Percentiles rank a stretch among this genome's conserved stretches.
These are phyloP conservation scores for Citrullus amarus DNA, from an alignment of 306 rosid genomes.

Conservation along the genomic window DNA sequence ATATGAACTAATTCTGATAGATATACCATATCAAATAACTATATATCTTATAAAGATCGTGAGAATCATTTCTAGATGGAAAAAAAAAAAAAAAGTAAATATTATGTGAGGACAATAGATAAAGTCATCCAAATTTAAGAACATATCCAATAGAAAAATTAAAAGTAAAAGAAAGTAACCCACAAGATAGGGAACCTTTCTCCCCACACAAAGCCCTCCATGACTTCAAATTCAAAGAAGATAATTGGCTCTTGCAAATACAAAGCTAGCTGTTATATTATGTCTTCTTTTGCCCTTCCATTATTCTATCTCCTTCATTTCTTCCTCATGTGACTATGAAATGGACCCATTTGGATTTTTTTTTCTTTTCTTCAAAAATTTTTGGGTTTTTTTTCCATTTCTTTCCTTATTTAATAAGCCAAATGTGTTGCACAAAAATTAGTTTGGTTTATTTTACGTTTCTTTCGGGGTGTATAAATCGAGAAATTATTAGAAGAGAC, in stretches of 20 bases:
- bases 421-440: too few species aligned
- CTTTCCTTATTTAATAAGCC: too few species aligned
- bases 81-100: neutral
- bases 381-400: too few species aligned
- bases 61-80: too few species aligned
- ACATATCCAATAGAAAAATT: neutral
- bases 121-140: neutral
- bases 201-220: constrained; percentile 25
- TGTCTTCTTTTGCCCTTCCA: constrained; percentile 12
- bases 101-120: neutral
- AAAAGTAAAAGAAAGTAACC: constrained; percentile 3
- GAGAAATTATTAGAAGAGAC: too few species aligned
- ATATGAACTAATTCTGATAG: too few species aligned
- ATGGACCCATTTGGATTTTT: constrained; percentile 2
- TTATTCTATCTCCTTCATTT: neutral
- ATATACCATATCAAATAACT: too few species aligned
- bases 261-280: neutral
- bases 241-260: neutral
- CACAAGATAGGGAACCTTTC: constrained; percentile 21
- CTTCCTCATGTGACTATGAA: constrained; percentile 9
- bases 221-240: constrained; percentile 2
- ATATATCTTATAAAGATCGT: too few species aligned
- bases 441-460: too few species aligned
- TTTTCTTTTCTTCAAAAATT: neutral
- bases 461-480: too few species aligned